Percentiles rank a stretch among this genome's conserved stretches.
Evolutionary conservation across 2,329 filamentous ascomycete species (phyloP).

Genomic region (Sarocladium strictum): DNA sequence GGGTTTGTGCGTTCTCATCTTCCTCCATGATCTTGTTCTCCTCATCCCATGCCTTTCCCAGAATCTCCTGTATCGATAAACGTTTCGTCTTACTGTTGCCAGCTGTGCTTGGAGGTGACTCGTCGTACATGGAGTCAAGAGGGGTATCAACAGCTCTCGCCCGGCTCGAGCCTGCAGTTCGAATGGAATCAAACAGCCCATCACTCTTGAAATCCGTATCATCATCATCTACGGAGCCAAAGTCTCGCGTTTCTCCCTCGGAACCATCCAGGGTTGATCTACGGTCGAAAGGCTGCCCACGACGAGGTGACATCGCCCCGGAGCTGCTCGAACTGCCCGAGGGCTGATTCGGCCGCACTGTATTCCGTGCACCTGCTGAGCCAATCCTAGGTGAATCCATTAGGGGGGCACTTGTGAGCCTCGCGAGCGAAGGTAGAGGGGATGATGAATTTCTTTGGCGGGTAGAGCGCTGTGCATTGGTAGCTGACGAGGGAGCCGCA

Average conservation of each 20-base stretch:
- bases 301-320: slow-evolving; percentile 33
- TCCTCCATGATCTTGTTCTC: slow-evolving; percentile 56
- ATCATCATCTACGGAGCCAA: slow-evolving; percentile 66
- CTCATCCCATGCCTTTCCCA: slow-evolving; percentile 48
- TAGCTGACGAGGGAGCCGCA: slow-evolving; percentile 14
- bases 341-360: slow-evolving; percentile 33
- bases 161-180: slow-evolving; percentile 63
- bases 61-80: slow-evolving; percentile 53
- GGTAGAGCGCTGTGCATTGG: slow-evolving; percentile 17
- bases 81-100: slow-evolving; percentile 48
- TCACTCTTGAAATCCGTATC: slow-evolving; percentile 76
- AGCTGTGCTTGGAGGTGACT: slow-evolving; percentile 59
- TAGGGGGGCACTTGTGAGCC: slow-evolving; percentile 45
- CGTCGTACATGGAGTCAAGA: slow-evolving; percentile 75
- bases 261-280: slow-evolving; percentile 62
- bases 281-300: slow-evolving; percentile 23
- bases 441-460: slow-evolving; percentile 44
- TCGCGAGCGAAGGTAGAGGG: slow-evolving; percentile 49
- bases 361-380: slow-evolving; percentile 31
- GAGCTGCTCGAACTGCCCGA: slow-evolving; percentile 38
- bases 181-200: slow-evolving; percentile 69
- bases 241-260: slow-evolving; percentile 59
- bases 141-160: slow-evolving; percentile 63
- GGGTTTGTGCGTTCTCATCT: slow-evolving; percentile 51
- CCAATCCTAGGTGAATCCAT: slow-evolving; percentile 45